Evolutionary conservation across 1,284 basidiomycete genomes (phyloP), one percentile per base, ranked within the genome.

Genomic region (Inonotus obliquus): DNA sequence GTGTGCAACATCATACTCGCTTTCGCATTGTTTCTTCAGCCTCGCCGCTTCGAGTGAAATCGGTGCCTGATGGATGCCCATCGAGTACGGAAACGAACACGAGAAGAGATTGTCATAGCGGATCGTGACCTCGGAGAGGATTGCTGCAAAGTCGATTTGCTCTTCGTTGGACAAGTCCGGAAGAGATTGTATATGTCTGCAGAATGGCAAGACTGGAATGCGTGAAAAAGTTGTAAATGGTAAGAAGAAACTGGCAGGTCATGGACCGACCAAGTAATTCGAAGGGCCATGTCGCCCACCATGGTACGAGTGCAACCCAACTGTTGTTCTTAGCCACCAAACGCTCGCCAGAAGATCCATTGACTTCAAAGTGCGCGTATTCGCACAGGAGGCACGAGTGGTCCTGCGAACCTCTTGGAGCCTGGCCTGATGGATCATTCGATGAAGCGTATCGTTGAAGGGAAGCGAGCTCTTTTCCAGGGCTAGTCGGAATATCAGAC

Each of bases 241-340:
- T 38, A 17, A 7, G 17, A 2, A 25, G 25, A 57, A 57, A 27
- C 38, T 41, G 17, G 5, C 13, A 19, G 35, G 13, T 6, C 17
- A 10, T 52, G 32, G 25, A 66, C 81, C 67, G 67, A 91, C 91
- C 74, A 63, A 98, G 76, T 14, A 91, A 80, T 73, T 98, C 96
- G 70, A 90, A 98, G 0, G 96, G 96, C 96, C 96, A 98, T 32
- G 87, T 84, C 1, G 95, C 96, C 96, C 96, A 98, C 86, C 92
- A 98, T 0, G 96, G 96, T 0, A 98, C 94, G 4, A 98, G 71
- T 0, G 89, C 93, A 4, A 93, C 79, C 84, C 94, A 98, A 68
- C 93, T 80, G 3, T 88, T 80, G 68, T 94, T 92, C 72, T 82
- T 80, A 37, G 86, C 74, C 1, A 97, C 87, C 25, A 96, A 76